Base-by-base conservation (phyloP, 2,329 filamentous ascomycete species). In the Botrytis tulipae region DNA sequence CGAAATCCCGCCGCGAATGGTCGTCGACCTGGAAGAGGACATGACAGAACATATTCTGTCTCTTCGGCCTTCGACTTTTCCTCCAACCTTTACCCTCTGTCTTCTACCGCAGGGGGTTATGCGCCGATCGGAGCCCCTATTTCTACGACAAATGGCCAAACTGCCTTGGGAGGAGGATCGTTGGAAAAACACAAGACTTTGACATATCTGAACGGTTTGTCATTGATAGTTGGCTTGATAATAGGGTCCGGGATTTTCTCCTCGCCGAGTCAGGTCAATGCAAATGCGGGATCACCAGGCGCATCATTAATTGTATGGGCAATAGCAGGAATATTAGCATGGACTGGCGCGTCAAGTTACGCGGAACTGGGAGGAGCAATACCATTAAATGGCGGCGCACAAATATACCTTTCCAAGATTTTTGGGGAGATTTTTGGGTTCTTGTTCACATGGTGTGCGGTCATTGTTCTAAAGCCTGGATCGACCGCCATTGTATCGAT, bases 191-290 rank as follows among this genome's bases (percentile, higher is more conserved):
- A 97, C 85, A 99, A 99, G 85, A 97, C 93, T 22, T 84, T 99
- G 82, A 98, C 96, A 42, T 98, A 95, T 81, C 82, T 98, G 65
- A 99, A 99, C 82, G 96, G 96, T 0, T 83, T 99, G 73, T 97
- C 94, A 37, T 86, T 99, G 73, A 93, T 99, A 68, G 89, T 98
- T 67, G 95, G 96, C 1, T 84, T 99, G 76, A 97, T 98, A 78
- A 98, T 99, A 80, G 96, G 96, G 4, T 97, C 93, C 37, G 96
- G 95, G 22, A 98, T 99, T 80, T 99, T 98, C 83, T 97, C 94
- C 5, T 97, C 94, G 35, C 95, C 95, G 0, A 94, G 93, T 72
- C 93, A 97, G 81, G 95, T 99, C 79, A 97, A 96, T 83, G 88
- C 89, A 72, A 97, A 97, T 81, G 94, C 93, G 51, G 96, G 95